Conservation (phyloP, 2,329 filamentous ascomycete species). For the Aspergillus floridensis region DNA sequence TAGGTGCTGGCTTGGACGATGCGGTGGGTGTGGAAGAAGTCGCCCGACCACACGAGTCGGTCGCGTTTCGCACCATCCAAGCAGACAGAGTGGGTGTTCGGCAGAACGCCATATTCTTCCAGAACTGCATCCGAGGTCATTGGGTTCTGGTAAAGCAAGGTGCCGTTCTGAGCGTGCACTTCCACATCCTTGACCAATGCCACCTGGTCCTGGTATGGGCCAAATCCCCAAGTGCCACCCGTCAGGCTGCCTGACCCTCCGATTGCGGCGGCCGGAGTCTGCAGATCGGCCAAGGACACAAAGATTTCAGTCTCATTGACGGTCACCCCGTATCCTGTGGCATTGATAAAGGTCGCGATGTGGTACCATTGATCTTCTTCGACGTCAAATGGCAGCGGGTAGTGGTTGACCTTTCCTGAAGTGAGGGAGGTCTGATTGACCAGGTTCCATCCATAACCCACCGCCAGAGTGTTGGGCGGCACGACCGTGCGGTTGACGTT, state of each 20-base stretch:
- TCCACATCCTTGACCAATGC: constrained; percentile 14
- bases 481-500: constrained; percentile 6
- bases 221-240: constrained; percentile 12
- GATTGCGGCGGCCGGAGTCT: not conserved
- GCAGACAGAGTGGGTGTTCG: constrained; percentile 27
- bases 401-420: constrained; percentile 1
- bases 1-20: constrained; percentile 16
- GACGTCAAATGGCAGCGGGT: not conserved
- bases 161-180: constrained; percentile 15
- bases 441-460: constrained; percentile 9
- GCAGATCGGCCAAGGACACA: not conserved
- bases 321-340: not conserved
- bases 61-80: constrained; percentile 60
- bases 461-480: constrained; percentile 7
- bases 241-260: not conserved
- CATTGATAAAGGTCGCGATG: not conserved
- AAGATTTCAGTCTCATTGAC: not conserved
- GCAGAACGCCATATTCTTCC: constrained; percentile 17
- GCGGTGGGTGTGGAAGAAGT: constrained; percentile 20
- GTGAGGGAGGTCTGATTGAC: constrained; percentile 9
- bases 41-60: constrained; percentile 38
- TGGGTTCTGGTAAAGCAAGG: constrained; percentile 14
- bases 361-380: constrained; percentile 2
- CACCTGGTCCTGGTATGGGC: constrained; percentile 20
- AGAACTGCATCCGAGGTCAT: constrained; percentile 10